These are phyloP conservation scores for Cystofilobasidium capitatum DNA, from an alignment of 768 basidiomycete genomes.

Conservation along the genomic window DNA sequence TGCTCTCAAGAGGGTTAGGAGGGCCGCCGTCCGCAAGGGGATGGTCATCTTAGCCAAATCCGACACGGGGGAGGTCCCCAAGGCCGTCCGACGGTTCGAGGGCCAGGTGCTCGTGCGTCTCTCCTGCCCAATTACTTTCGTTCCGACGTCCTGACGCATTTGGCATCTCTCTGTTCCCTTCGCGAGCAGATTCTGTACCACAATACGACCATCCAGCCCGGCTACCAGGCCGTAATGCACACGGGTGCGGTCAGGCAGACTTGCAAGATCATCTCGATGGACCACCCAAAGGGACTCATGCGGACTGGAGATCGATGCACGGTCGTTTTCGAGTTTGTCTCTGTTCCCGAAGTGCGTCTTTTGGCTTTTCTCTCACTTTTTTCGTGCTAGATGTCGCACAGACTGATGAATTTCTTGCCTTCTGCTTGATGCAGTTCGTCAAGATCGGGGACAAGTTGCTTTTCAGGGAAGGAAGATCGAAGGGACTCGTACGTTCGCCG, in stretches of 20 bases:
- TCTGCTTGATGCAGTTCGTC: slow-evolving; percentile 66
- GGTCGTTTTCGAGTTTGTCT: slow-evolving; percentile 86
- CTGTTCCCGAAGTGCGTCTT: slow-evolving; percentile 6
- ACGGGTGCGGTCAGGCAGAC: slow-evolving; percentile 33
- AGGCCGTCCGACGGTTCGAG: slow-evolving; percentile 76
- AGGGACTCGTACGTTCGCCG: slow-evolving; percentile 50
- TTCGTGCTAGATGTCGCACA: background rate
- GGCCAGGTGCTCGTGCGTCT: slow-evolving; percentile 70
- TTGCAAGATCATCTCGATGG: slow-evolving; percentile 38
- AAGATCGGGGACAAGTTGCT: slow-evolving; percentile 88
- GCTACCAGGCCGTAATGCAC: slow-evolving; percentile 28
- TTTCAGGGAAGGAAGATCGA: slow-evolving; percentile 92
- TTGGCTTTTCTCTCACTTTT: background rate
- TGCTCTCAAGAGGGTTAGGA: slow-evolving; percentile 77
- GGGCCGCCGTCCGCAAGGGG: slow-evolving; percentile 76
- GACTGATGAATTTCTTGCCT: slow-evolving; percentile 38
- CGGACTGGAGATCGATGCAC: slow-evolving; percentile 91
- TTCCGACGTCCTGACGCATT: slow-evolving; percentile 12
- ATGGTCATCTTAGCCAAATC: slow-evolving; percentile 82
- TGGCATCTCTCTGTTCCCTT: background rate
- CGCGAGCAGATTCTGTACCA: background rate
- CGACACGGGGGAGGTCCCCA: slow-evolving; percentile 53
- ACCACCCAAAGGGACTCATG: slow-evolving; percentile 76
- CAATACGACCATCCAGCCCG: background rate
- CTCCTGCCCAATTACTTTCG: slow-evolving; percentile 31